A percentile compares a stretch with the other conserved stretches of the same genome.
Evolutionary conservation across 495 filamentous ascomycete species (phyloP).

Genomic region (Cetradonia linearis): DNA sequence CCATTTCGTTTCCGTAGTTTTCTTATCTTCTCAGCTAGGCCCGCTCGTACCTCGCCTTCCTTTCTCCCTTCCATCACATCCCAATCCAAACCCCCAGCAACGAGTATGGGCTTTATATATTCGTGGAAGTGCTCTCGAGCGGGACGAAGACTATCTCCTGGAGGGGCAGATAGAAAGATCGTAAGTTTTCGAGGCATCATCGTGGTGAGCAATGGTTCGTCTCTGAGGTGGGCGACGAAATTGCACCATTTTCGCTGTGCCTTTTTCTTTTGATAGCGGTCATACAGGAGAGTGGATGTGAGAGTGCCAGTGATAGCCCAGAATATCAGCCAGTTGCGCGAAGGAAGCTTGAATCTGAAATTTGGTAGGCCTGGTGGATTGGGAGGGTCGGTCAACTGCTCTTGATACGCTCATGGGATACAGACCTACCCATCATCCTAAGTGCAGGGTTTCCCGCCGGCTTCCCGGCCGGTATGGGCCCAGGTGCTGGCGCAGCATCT

Average conservation of each 20-base stretch:
- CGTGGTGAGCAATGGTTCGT: conserved; percentile 59
- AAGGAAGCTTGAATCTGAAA: conserved; percentile 75
- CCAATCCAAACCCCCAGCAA: conserved; percentile 85
- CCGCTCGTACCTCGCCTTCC: conserved; percentile 78
- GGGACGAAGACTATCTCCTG: conserved; percentile 67
- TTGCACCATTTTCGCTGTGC: conserved; percentile 77
- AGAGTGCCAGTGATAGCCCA: conserved; percentile 67
- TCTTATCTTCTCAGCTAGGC: conserved; percentile 71
- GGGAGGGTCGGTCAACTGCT: background rate
- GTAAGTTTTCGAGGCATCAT: conserved; percentile 76
- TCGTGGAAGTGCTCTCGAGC: conserved; percentile 91
- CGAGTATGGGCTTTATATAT: conserved; percentile 88
- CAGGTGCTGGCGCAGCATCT: conserved; percentile 27
- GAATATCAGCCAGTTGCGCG: conserved; percentile 97
- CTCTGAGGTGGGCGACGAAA: conserved; percentile 74
- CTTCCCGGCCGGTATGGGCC: conserved; percentile 38
- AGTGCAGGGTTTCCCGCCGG: conserved; percentile 51
- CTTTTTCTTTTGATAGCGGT: conserved; percentile 76
- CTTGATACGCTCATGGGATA: background rate
- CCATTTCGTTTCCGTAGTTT: conserved; percentile 48
- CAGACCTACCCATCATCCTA: conserved; percentile 55
- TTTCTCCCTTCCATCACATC: conserved; percentile 84
- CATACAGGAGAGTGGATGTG: conserved; percentile 70
- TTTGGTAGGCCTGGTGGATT: conserved; percentile 54
- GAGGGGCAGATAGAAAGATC: conserved; percentile 75